Conservation (phyloP, 257 asterid genomes). For the Petrea volubilis region DNA sequence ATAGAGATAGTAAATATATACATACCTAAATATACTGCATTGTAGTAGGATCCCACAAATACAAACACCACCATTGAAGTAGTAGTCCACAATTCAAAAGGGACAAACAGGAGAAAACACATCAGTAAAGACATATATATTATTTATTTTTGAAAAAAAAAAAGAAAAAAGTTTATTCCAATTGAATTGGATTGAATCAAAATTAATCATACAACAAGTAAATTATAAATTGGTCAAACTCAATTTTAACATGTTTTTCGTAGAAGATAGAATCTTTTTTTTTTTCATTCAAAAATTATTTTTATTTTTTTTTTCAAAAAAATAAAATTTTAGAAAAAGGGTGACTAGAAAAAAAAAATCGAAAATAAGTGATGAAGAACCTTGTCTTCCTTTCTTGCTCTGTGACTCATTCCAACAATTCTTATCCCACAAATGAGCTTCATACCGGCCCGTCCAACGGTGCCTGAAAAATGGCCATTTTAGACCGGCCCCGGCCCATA, state of each 20-base stretch:
- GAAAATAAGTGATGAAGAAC: slow-evolving; percentile 31
- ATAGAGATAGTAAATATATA: slow-evolving; percentile 5
- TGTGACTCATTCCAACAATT: slow-evolving; percentile 95
- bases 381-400: slow-evolving; percentile 97
- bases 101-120: neutral
- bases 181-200: no score
- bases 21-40: slow-evolving; percentile 93
- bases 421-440: slow-evolving; percentile 99
- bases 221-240: no score
- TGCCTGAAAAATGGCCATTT: slow-evolving; percentile 51
- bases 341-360: neutral
- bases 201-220: no score
- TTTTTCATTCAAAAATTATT: neutral
- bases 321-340: neutral
- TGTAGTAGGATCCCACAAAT: slow-evolving; percentile 45
- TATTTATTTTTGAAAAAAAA: no score
- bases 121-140: slow-evolving; percentile 5
- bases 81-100: slow-evolving; percentile 18
- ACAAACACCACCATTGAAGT: slow-evolving; percentile 45
- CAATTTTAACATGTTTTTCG: no score
- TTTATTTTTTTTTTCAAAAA: neutral
- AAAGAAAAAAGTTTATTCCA: no score
- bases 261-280: no score
- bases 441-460: slow-evolving; percentile 96
- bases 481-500: neutral